Percentiles rank a stretch among this genome's conserved stretches.
These are phyloP conservation scores for Cucurbita argyrosperma DNA, from an alignment of 306 rosid species.

Conservation along the genomic window DNA sequence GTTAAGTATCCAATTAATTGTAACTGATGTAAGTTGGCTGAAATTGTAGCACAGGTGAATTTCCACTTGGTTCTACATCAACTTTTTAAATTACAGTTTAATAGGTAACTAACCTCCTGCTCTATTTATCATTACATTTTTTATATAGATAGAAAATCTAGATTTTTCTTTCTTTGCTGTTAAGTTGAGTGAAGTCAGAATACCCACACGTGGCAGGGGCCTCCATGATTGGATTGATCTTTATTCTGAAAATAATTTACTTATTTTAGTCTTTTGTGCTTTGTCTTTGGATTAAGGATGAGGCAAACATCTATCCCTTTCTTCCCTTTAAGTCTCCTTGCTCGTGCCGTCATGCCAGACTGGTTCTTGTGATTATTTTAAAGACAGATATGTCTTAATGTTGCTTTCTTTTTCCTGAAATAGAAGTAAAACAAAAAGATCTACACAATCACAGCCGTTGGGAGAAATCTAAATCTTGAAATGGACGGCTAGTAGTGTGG, in stretches of 20 bases:
- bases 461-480: background rate
- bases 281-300: background rate
- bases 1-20: background rate
- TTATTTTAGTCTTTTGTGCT: background rate
- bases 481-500: background rate
- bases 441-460: background rate
- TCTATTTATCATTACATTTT: background rate
- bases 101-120: background rate
- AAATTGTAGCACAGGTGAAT: too few species aligned
- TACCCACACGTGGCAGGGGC: background rate
- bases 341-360: slow-evolving; percentile 5
- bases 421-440: background rate
- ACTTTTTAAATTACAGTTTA: background rate
- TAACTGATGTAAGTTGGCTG: background rate
- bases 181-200: background rate
- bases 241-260: background rate
- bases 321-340: background rate
- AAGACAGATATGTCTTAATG: background rate
- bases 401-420: background rate
- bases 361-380: slow-evolving; percentile 1
- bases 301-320: background rate
- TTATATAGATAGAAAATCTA: background rate
- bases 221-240: background rate
- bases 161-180: background rate
- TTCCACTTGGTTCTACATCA: too few species aligned